Evolutionary conservation across 768 basidiomycete species (phyloP).

Genomic region (Russula sp.): DNA sequence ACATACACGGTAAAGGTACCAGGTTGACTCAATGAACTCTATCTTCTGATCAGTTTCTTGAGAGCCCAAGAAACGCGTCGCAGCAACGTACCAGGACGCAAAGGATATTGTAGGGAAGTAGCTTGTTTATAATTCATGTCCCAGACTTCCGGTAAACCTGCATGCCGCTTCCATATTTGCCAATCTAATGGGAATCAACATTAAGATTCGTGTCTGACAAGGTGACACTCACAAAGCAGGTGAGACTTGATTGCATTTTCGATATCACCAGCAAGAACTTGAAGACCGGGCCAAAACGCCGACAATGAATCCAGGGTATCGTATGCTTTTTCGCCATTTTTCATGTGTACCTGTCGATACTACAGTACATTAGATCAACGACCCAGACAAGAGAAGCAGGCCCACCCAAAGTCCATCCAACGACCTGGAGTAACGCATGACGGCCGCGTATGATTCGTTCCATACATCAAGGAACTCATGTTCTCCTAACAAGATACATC

Average conservation of each 20-base stretch:
- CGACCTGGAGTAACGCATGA: constrained; percentile 79
- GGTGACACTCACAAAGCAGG: constrained; percentile 62
- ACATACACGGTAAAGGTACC: constrained; percentile 86
- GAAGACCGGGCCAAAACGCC: constrained; percentile 97
- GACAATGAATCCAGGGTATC: constrained; percentile 90
- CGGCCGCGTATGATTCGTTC: constrained; percentile 39
- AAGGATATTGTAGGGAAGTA: constrained; percentile 74
- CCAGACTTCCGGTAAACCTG: constrained; percentile 90
- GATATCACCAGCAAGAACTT: constrained; percentile 81
- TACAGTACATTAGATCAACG: constrained; percentile 36
- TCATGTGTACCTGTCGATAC: constrained; percentile 84
- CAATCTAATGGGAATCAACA: constrained; percentile 55
- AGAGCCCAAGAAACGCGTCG: background rate
- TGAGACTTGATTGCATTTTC: constrained; percentile 92
- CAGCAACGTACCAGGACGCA: constrained; percentile 55
- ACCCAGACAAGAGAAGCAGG: constrained; percentile 7
- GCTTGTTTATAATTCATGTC: constrained; percentile 71
- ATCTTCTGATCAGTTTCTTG: background rate
- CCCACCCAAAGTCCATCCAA: constrained; percentile 86
- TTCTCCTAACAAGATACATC: constrained; percentile 34
- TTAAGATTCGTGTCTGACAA: background rate
- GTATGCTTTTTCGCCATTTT: constrained; percentile 60
- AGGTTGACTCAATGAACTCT: constrained; percentile 96
- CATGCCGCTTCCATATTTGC: constrained; percentile 87
- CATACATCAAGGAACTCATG: constrained; percentile 42